These are phyloP conservation scores for Petunia secreta DNA, from an alignment of 257 asterid species.

Conservation along the genomic window DNA sequence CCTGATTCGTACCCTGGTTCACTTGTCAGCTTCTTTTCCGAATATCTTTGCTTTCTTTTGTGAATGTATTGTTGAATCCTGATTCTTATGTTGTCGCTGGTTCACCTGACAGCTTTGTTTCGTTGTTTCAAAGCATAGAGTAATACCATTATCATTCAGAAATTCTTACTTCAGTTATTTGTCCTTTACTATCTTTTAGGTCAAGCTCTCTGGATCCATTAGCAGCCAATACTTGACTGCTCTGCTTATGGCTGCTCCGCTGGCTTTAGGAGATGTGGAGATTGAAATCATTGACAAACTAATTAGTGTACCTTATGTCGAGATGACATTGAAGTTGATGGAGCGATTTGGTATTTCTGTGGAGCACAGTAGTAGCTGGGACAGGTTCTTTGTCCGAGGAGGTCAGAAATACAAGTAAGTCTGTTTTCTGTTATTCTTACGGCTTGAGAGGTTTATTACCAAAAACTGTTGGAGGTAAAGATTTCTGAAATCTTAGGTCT, in stretches of 20 bases:
- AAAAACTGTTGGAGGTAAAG: not conserved
- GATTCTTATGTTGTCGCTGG: not conserved
- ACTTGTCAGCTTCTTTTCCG: not conserved
- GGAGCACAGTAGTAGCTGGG: constrained; percentile 87
- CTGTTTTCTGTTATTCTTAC: constrained; percentile 2
- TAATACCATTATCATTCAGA: not conserved
- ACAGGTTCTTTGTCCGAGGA: constrained; percentile 74
- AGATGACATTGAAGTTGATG: constrained; percentile 96
- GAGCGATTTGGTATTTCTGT: constrained; percentile 87
- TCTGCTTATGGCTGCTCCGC: constrained; percentile 94
- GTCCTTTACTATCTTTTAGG: constrained; percentile 47
- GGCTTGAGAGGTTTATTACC: constrained; percentile 3
- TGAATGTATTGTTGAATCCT: not conserved
- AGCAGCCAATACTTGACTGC: constrained; percentile 98
- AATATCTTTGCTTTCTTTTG: not conserved
- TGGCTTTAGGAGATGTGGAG: constrained; percentile 87
- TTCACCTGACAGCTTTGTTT: not conserved
- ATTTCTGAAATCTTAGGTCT: constrained; percentile 51
- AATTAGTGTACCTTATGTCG: constrained; percentile 94
- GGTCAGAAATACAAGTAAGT: constrained; percentile 92
- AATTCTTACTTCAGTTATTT: not conserved
- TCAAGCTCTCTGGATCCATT: constrained; percentile 89
- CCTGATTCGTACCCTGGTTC: not conserved
- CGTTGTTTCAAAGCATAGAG: not conserved
- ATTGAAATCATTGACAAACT: constrained; percentile 88